A percentile compares a stretch with the other conserved stretches of the same genome.
Conservation (phyloP, 2,329 filamentous ascomycete species). For the Aureobasidium sp. region DNA sequence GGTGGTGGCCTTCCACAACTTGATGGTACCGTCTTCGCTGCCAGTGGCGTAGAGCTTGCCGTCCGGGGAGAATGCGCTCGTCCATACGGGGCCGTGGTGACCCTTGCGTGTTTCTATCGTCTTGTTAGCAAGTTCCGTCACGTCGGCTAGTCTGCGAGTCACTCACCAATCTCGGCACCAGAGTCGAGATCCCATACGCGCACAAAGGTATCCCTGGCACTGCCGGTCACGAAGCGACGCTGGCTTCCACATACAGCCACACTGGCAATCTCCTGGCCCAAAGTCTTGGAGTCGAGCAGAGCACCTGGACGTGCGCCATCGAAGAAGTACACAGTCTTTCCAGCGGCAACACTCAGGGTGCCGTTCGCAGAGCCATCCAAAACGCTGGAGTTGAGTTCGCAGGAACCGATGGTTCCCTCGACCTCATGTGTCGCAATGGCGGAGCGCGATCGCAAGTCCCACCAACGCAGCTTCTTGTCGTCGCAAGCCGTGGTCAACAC, state of each 20-base stretch:
- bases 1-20: slow-evolving; percentile 67
- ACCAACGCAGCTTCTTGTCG: slow-evolving; percentile 90
- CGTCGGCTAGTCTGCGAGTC: background rate
- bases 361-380: slow-evolving; percentile 54
- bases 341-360: slow-evolving; percentile 83
- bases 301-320: slow-evolving; percentile 61
- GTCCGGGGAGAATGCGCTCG: slow-evolving; percentile 86
- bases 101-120: slow-evolving; percentile 79
- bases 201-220: slow-evolving; percentile 92
- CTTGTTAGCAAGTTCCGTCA: background rate
- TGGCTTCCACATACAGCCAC: slow-evolving; percentile 78
- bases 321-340: slow-evolving; percentile 90
- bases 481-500: slow-evolving; percentile 82
- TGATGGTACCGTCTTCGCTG: slow-evolving; percentile 95
- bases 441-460: slow-evolving; percentile 70
- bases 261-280: slow-evolving; percentile 80
- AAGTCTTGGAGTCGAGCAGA: slow-evolving; percentile 68
- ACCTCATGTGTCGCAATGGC: slow-evolving; percentile 70
- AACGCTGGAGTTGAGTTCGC: slow-evolving; percentile 66
- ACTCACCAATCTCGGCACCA: slow-evolving; percentile 64
- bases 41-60: slow-evolving; percentile 94
- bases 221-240: slow-evolving; percentile 79
- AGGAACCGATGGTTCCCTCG: slow-evolving; percentile 81
- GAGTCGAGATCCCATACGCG: slow-evolving; percentile 84
- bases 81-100: slow-evolving; percentile 97